These are phyloP conservation scores for Zymoseptoria passerinii DNA, from an alignment of 2,329 filamentous ascomycete genomes.

Conservation along the genomic window DNA sequence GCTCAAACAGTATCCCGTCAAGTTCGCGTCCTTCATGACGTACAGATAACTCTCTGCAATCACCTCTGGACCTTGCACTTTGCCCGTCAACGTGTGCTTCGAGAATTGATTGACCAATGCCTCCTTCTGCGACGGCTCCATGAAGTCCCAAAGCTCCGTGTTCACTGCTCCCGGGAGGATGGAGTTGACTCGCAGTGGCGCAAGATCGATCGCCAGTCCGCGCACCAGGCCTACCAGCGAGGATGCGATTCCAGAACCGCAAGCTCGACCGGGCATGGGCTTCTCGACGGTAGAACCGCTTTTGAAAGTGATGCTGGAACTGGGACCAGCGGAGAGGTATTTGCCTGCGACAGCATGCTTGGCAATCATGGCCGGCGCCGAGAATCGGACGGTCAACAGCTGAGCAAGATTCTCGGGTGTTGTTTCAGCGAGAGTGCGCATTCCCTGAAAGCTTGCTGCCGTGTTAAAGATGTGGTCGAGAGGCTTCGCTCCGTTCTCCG, in stretches of 20 bases:
- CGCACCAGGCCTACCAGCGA: conserved; percentile 44
- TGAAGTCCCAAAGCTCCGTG: conserved; percentile 28
- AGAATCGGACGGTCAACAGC: conserved; percentile 35
- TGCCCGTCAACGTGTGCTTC: conserved; percentile 22
- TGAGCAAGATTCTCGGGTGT: conserved; percentile 22
- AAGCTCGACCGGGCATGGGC: conserved; percentile 41
- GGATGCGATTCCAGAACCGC: conserved; percentile 38
- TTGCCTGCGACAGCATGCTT: conserved; percentile 33
- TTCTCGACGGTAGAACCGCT: conserved; percentile 41
- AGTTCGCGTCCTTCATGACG: conserved; percentile 38
- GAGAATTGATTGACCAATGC: neutral
- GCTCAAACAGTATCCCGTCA: conserved; percentile 36
- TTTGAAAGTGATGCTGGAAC: conserved; percentile 46
- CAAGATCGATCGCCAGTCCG: conserved; percentile 51
- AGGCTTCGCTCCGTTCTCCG: conserved; percentile 21
- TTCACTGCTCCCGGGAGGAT: conserved; percentile 45
- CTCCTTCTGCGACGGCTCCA: neutral
- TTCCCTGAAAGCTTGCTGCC: conserved; percentile 35
- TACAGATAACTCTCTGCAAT: conserved; percentile 42
- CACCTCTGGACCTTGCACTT: conserved; percentile 33
- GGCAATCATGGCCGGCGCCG: conserved; percentile 41
- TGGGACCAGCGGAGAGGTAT: conserved; percentile 33
- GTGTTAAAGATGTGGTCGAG: conserved; percentile 49
- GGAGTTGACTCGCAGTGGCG: conserved; percentile 52
- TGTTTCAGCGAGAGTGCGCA: conserved; percentile 4